phyloP scores from a whole-genome alignment of 2,329 filamentous ascomycete genomes.

The Hypoxylon sp. region DNA sequence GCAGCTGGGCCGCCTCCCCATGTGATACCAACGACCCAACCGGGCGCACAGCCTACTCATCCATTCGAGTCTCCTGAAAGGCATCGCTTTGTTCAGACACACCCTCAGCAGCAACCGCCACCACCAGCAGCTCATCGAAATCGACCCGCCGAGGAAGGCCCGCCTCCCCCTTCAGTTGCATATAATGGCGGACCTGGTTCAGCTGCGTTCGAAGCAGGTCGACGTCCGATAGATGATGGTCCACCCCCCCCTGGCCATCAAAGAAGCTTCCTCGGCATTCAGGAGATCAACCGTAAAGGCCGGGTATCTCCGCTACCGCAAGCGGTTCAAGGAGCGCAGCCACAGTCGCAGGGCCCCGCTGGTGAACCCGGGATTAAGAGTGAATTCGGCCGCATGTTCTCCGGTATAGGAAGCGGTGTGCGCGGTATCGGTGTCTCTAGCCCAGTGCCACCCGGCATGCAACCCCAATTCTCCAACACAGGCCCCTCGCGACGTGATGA shows the following conservation, averaged over 20 bases:
- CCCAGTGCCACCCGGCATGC: slow-evolving; percentile 62
- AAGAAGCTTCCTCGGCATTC: slow-evolving; percentile 81
- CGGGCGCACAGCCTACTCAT: slow-evolving; percentile 50
- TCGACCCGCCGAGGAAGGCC: slow-evolving; percentile 64
- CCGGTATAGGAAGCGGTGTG: slow-evolving; percentile 81
- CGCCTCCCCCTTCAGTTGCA: slow-evolving; percentile 65
- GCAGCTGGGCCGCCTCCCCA: slow-evolving; percentile 55
- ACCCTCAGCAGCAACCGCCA: slow-evolving; percentile 48
- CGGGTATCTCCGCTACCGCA: slow-evolving; percentile 91
- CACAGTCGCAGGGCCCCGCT: slow-evolving; percentile 81
- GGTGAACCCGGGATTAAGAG: slow-evolving; percentile 93
- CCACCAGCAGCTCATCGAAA: slow-evolving; percentile 57
- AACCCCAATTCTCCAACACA: slow-evolving; percentile 64
- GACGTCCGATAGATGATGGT: slow-evolving; percentile 66
- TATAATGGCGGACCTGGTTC: slow-evolving; percentile 63
- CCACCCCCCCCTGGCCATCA: slow-evolving; percentile 71
- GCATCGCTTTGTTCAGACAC: slow-evolving; percentile 60
- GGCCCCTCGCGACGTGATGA: slow-evolving; percentile 69
- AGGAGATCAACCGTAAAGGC: slow-evolving; percentile 85
- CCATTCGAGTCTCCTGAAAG: slow-evolving; percentile 68
- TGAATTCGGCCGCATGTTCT: slow-evolving; percentile 95
- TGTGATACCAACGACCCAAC: slow-evolving; percentile 51
- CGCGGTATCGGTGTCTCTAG: slow-evolving; percentile 67
- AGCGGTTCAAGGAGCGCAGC: slow-evolving; percentile 92
- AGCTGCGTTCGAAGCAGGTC: slow-evolving; percentile 61